Conservation (phyloP, 768 basidiomycete species). For the Hemileccinum impolitum region DNA sequence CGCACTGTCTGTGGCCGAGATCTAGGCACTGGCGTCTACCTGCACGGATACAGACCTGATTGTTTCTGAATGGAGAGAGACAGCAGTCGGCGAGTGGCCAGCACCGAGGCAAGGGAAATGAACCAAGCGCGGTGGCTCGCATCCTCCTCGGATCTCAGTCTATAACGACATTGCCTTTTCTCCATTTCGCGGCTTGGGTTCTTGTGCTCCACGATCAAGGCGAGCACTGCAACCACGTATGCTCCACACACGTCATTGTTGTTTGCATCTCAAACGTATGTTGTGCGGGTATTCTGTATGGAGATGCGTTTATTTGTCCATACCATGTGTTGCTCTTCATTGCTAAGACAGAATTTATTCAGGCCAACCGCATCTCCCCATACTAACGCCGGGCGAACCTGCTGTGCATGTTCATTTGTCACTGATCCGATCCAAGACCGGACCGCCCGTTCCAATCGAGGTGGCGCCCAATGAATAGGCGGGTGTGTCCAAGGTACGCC, state of each 20-base stretch:
- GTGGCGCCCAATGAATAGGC: background rate
- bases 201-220: background rate
- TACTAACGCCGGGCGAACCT: background rate
- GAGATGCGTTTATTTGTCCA: background rate
- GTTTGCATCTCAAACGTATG: background rate
- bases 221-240: background rate
- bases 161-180: background rate
- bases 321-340: background rate
- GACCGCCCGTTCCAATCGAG: constrained; percentile 1
- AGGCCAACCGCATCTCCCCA: background rate
- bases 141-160: background rate
- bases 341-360: background rate
- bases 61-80: constrained; percentile 1
- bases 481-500: constrained; percentile 1
- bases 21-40: background rate
- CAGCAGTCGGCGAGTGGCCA: background rate
- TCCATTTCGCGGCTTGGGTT: background rate
- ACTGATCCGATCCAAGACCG: background rate
- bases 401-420: background rate
- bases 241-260: background rate
- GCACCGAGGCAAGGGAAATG: constrained; percentile 1
- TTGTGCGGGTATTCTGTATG: background rate
- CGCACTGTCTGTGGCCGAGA: background rate
- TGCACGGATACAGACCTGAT: background rate
- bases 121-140: background rate